phyloP scores from a whole-genome alignment of 345 rosid species.

The Angophora floribunda region DNA sequence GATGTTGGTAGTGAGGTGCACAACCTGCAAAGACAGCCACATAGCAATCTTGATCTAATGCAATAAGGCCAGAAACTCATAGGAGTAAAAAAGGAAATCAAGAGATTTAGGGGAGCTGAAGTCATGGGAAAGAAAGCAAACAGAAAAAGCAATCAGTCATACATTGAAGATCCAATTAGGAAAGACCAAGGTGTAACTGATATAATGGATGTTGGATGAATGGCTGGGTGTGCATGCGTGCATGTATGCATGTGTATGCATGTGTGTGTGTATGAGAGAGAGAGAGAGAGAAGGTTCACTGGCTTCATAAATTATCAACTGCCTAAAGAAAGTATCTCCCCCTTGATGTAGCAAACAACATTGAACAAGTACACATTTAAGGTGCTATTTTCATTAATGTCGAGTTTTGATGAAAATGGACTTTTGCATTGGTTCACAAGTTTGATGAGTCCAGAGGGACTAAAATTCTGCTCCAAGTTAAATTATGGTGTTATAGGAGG shows the following conservation, averaged over 20 bases:
- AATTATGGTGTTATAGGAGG: background rate
- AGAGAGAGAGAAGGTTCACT: background rate
- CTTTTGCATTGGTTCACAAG: background rate
- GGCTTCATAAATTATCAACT: background rate
- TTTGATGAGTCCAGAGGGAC: background rate
- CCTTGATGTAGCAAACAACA: background rate
- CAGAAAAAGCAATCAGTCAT: background rate
- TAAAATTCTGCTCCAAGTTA: background rate
- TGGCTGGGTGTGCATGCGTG: background rate
- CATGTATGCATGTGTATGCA: no score
- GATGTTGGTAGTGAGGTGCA: conserved; percentile 34
- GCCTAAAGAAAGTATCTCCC: background rate
- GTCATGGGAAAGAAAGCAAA: background rate
- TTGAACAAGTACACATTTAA: background rate
- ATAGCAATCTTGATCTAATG: background rate
- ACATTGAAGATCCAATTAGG: background rate
- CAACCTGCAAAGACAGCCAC: conserved; percentile 39
- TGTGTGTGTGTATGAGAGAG: background rate
- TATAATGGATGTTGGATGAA: background rate
- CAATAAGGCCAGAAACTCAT: background rate
- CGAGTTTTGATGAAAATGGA: background rate
- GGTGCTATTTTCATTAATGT: background rate
- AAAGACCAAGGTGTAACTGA: background rate
- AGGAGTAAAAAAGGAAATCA: background rate
- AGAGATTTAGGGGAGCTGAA: background rate